Percentiles rank a stretch among this genome's conserved stretches.
Evolutionary conservation across 805 yeast genomes (phyloP).

Genomic region (Kodamaea hsintzibuensis): DNA sequence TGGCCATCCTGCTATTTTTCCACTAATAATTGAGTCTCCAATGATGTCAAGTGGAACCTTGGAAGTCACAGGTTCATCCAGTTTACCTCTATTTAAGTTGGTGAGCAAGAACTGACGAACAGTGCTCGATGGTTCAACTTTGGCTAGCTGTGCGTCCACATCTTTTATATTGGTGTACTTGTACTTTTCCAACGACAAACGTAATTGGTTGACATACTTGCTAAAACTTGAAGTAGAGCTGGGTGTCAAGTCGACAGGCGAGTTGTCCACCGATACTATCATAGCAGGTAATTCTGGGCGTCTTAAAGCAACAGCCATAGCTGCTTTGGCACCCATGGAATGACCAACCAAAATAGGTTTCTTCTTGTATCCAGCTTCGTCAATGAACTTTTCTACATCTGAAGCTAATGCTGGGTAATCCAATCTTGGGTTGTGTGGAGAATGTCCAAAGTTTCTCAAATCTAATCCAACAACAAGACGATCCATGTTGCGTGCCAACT

Average conservation of each 20-base stretch:
- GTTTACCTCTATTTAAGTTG: constrained; percentile 53
- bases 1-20: constrained; percentile 76
- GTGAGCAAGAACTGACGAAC: constrained; percentile 79
- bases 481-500: constrained; percentile 45
- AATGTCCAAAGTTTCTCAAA: constrained; percentile 88
- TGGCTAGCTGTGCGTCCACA: constrained; percentile 62
- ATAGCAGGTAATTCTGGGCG: constrained; percentile 60
- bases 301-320: constrained; percentile 80
- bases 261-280: constrained; percentile 82
- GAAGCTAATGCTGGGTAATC: constrained; percentile 82
- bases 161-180: constrained; percentile 55
- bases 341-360: constrained; percentile 74
- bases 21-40: constrained; percentile 62
- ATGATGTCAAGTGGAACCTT: constrained; percentile 74
- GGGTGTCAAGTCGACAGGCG: constrained; percentile 69
- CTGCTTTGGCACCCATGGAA: constrained; percentile 93
- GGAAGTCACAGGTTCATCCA: constrained; percentile 44
- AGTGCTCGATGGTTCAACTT: constrained; percentile 58
- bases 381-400: constrained; percentile 77
- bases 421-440: constrained; percentile 72
- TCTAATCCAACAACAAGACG: constrained; percentile 72
- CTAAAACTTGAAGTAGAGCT: constrained; percentile 55
- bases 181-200: constrained; percentile 52
- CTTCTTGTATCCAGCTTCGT: constrained; percentile 36
- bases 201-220: constrained; percentile 63